These are phyloP conservation scores for Guillardia theta DNA, from an alignment of 78 protist species.

Conservation along the genomic window DNA sequence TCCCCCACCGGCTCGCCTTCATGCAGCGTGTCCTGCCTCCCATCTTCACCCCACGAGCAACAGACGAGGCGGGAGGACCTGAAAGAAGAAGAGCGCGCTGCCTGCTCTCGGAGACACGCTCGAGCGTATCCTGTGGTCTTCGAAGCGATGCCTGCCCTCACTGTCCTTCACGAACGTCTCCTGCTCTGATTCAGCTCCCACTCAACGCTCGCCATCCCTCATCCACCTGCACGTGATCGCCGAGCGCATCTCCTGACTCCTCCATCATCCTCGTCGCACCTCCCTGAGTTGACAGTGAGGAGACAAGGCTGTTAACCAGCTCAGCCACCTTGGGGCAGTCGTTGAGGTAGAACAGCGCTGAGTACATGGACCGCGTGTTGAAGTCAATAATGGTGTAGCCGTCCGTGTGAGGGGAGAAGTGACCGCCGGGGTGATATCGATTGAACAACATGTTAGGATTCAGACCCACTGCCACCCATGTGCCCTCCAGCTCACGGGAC, in stretches of 20 bases:
- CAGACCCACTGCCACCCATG: not conserved
- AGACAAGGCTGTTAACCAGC: not conserved
- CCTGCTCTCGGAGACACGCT: not conserved
- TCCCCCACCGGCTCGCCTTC: not conserved
- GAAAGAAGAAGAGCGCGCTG: not conserved
- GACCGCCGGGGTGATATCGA: constrained; percentile 5
- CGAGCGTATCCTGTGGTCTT: not conserved
- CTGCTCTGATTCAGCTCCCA: not conserved
- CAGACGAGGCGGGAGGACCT: not conserved
- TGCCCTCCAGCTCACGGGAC: not conserved
- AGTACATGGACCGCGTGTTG: not conserved
- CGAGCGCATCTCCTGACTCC: not conserved
- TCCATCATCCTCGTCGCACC: not conserved
- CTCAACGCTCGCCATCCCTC: not conserved
- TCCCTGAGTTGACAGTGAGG: not conserved
- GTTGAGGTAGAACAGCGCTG: constrained; percentile 3
- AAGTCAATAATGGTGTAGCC: constrained; percentile 14
- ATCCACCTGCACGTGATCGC: not conserved
- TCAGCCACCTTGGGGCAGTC: not conserved
- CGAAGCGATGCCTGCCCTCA: not conserved
- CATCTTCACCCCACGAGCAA: not conserved
- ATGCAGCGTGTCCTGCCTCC: constrained; percentile 2
- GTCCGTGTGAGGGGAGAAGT: constrained; percentile 22
- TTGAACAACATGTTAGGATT: constrained; percentile 2
- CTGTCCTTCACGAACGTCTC: not conserved